phyloP scores from a whole-genome alignment of 305 asterid genomes.

The Fraxinus sp. region DNA sequence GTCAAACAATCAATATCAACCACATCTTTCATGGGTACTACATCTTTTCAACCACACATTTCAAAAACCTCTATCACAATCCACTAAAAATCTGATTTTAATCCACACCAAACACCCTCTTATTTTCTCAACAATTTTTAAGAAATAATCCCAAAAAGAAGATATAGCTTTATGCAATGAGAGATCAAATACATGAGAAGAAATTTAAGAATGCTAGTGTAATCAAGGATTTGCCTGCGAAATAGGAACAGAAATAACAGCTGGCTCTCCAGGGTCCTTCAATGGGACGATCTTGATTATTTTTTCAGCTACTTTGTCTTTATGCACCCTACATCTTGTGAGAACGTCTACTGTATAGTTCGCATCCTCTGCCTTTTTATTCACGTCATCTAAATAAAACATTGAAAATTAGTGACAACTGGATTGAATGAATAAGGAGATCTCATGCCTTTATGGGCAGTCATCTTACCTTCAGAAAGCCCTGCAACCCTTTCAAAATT shows the following conservation, averaged over 20 bases:
- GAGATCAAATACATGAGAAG: slow-evolving; percentile 3
- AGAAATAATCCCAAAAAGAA: slow-evolving; percentile 12
- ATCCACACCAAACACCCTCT: too few relatives aligned
- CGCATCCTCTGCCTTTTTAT: slow-evolving; percentile 78
- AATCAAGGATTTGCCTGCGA: slow-evolving; percentile 65
- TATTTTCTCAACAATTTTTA: not conserved
- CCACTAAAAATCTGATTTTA: too few relatives aligned
- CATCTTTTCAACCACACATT: too few relatives aligned
- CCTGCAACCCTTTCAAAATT: slow-evolving; percentile 78
- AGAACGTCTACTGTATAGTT: slow-evolving; percentile 81
- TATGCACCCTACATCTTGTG: slow-evolving; percentile 67
- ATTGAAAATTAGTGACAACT: slow-evolving; percentile 17
- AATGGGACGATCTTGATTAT: slow-evolving; percentile 56
- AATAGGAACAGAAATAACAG: slow-evolving; percentile 69
- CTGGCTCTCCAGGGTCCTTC: slow-evolving; percentile 84
- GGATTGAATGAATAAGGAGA: slow-evolving; percentile 15
- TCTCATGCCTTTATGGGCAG: slow-evolving; percentile 13
- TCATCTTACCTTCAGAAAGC: slow-evolving; percentile 71
- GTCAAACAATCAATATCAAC: too few relatives aligned
- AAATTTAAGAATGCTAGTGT: slow-evolving; percentile 20
- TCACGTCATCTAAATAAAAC: slow-evolving; percentile 58
- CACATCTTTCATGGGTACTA: too few relatives aligned
- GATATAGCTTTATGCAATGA: not conserved
- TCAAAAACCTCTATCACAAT: too few relatives aligned
- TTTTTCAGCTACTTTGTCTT: slow-evolving; percentile 70